These are phyloP conservation scores for Hevea brasiliensis DNA, from an alignment of 345 rosid species.

Conservation along the genomic window DNA sequence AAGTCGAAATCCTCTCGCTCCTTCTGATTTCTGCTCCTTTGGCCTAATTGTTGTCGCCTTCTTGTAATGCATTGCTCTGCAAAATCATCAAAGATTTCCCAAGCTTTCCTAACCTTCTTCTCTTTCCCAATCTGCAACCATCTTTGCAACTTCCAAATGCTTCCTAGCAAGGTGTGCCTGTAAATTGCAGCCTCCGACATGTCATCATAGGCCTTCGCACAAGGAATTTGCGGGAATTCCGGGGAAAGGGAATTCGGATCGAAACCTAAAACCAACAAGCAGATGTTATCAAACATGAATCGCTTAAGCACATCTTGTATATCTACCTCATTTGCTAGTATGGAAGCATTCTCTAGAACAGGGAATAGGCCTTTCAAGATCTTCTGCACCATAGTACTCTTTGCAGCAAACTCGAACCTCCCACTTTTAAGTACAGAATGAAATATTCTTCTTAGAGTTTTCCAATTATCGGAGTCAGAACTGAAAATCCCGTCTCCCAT, in stretches of 20 bases:
- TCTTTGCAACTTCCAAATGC: constrained; percentile 23
- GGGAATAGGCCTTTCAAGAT: constrained; percentile 8
- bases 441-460: constrained; percentile 15
- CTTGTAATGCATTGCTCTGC: constrained; percentile 9
- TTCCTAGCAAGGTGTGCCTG: constrained; percentile 8
- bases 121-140: constrained; percentile 24
- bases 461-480: constrained; percentile 21
- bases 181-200: constrained; percentile 10
- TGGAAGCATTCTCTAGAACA: constrained; percentile 7
- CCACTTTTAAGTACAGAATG: constrained; percentile 11
- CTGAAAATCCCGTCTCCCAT: constrained; percentile 28
- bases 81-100: constrained; percentile 2
- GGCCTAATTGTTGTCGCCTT: neutral
- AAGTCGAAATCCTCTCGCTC: constrained; percentile 15
- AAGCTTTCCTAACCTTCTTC: constrained; percentile 15
- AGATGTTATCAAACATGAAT: constrained; percentile 30
- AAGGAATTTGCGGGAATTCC: constrained; percentile 1
- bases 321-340: constrained; percentile 10
- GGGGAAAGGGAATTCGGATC: constrained; percentile 21
- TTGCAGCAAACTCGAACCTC: neutral
- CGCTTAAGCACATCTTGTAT: constrained; percentile 37
- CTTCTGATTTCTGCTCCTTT: neutral
- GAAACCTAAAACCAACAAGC: constrained; percentile 21
- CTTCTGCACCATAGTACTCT: neutral
- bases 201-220: constrained; percentile 16